phyloP scores from a whole-genome alignment of 1,284 basidiomycete species.

The Athelia psychrophila region DNA sequence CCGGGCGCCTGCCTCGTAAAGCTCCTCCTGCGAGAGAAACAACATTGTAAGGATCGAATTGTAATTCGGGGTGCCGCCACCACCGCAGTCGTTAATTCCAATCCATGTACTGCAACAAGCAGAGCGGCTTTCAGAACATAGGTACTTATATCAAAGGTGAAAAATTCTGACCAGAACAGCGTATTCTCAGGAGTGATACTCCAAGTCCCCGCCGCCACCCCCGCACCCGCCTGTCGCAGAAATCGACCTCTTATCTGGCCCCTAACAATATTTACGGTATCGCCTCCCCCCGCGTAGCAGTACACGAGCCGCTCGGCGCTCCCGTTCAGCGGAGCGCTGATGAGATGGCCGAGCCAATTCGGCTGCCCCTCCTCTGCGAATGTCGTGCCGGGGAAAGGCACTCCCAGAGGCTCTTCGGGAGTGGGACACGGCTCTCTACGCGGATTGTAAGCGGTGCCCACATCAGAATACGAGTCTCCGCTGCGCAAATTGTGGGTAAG shows the following conservation, averaged over 20 bases:
- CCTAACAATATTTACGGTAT: constrained; percentile 17
- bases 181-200: constrained; percentile 20
- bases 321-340: constrained; percentile 4
- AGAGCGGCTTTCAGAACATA: too few relatives aligned
- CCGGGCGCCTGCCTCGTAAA: constrained; percentile 21
- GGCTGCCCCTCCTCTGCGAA: constrained; percentile 18
- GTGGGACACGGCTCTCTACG: constrained; percentile 10
- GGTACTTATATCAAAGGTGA: neutral
- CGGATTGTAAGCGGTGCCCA: constrained; percentile 10
- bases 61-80: neutral
- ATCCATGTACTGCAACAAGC: neutral
- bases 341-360: constrained; percentile 28
- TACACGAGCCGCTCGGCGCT: constrained; percentile 17
- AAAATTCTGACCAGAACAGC: constrained; percentile 22
- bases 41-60: constrained; percentile 2
- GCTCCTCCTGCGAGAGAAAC: constrained; percentile 13
- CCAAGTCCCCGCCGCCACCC: constrained; percentile 24
- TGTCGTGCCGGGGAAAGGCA: constrained; percentile 20
- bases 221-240: constrained; percentile 10
- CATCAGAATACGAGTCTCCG: constrained; percentile 23
- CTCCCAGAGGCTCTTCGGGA: constrained; percentile 18
- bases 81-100: neutral
- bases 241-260: constrained; percentile 20
- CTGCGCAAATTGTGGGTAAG: constrained; percentile 7
- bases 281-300: constrained; percentile 23